Percentiles rank a stretch among this genome's conserved stretches.
These are phyloP conservation scores for Eleusine coracana DNA, from an alignment of 176 grass and related monocot genomes.

Conservation along the genomic window DNA sequence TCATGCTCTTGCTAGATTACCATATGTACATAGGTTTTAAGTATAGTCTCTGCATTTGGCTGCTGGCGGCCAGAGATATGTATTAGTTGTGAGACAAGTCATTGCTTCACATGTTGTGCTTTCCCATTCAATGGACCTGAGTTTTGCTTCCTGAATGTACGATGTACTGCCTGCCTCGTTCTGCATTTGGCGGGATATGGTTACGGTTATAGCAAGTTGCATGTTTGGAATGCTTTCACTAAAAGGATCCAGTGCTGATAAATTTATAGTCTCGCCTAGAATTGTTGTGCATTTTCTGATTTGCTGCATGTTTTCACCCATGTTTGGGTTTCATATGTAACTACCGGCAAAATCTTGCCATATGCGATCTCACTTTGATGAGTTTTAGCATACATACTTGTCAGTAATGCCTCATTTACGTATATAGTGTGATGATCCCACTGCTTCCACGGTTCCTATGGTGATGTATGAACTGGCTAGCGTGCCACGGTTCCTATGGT, in stretches of 20 bases:
- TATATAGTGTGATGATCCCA: too few species aligned
- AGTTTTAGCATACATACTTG: too few species aligned
- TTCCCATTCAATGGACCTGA: background rate
- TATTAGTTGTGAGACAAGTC: conserved; percentile 20
- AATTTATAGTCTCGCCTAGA: background rate
- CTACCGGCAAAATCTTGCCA: too few species aligned
- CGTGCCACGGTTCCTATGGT: too few species aligned
- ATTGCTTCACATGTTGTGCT: background rate
- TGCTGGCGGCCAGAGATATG: conserved; percentile 9
- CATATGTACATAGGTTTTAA: conserved; percentile 39
- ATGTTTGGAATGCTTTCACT: background rate
- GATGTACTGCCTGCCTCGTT: background rate
- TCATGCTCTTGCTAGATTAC: conserved; percentile 7
- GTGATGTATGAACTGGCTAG: too few species aligned
- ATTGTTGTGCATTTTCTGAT: background rate
- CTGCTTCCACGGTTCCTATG: too few species aligned
- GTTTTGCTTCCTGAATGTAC: background rate
- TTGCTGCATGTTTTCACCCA: too few species aligned
- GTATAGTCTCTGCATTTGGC: conserved; percentile 16
- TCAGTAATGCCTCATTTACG: too few species aligned
- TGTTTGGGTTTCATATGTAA: too few species aligned
- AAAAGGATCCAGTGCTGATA: background rate
- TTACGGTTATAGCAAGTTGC: background rate
- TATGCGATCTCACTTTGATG: too few species aligned
- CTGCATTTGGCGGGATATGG: background rate